phyloP scores from a whole-genome alignment of 164 flowering plant species.

The Nymphaea colorata region DNA sequence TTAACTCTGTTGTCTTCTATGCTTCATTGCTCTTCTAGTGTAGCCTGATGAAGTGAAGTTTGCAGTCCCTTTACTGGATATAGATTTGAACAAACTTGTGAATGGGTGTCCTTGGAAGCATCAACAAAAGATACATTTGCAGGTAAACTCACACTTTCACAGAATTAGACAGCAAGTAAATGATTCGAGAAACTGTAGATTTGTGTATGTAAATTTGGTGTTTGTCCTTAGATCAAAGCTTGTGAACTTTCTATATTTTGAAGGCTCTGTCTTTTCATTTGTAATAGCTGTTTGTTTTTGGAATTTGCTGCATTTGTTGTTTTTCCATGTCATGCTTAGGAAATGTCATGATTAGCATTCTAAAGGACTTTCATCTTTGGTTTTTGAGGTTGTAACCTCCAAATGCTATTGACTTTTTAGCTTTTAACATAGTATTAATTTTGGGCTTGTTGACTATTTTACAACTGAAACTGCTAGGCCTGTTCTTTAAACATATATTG shows the following conservation, averaged over 20 bases:
- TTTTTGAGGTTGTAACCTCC: no score
- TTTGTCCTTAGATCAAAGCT: neutral
- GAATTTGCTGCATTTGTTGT: neutral
- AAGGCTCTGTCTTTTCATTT: neutral
- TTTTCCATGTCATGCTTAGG: no score
- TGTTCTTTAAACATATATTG: no score
- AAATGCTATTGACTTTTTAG: no score
- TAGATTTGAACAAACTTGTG: conserved; percentile 73
- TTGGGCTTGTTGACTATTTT: no score
- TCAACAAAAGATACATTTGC: conserved; percentile 69
- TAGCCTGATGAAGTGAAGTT: conserved; percentile 93
- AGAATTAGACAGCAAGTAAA: no score
- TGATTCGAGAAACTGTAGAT: no score
- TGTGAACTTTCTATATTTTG: neutral
- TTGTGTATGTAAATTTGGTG: neutral
- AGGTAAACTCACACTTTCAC: conserved; percentile 29
- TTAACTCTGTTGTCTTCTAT: conserved; percentile 1
- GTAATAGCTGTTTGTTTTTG: neutral
- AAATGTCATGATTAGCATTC: no score
- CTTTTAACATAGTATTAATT: no score
- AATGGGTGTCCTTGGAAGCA: conserved; percentile 42
- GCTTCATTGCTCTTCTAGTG: conserved; percentile 18
- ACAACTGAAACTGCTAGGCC: no score
- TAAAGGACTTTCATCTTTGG: no score
- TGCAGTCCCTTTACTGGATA: conserved; percentile 65